Evolutionary conservation across 2,329 filamentous ascomycete genomes (phyloP).

Genomic region (Beauveria asiatica): DNA sequence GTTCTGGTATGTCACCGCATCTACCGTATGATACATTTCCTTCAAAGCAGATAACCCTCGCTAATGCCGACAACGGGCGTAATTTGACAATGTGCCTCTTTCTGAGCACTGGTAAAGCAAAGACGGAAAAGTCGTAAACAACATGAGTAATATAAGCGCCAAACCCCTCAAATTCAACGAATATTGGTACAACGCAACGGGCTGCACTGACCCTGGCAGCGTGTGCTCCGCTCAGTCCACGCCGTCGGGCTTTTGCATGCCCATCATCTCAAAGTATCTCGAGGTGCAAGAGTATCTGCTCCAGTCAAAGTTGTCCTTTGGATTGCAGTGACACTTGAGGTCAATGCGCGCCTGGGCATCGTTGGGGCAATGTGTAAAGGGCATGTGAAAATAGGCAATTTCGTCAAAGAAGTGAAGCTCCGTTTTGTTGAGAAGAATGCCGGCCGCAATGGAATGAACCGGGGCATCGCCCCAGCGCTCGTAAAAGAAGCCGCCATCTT

Average conservation of each 20-base stretch:
- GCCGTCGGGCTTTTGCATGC: constrained; percentile 78
- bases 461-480: constrained; percentile 98
- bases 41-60: not conserved
- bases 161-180: not conserved
- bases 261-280: constrained; percentile 76
- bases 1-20: not conserved
- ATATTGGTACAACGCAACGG: not conserved
- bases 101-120: not conserved
- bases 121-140: not conserved
- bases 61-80: not conserved
- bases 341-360: constrained; percentile 76
- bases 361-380: constrained; percentile 95
- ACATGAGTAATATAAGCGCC: not conserved
- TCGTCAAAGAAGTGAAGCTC: constrained; percentile 99
- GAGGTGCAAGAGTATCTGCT: constrained; percentile 93
- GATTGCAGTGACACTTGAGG: constrained; percentile 89
- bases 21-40: not conserved
- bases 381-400: constrained; percentile 95
- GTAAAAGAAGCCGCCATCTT: constrained; percentile 95
- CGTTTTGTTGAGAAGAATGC: constrained; percentile 79
- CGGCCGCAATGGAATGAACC: constrained; percentile 93
- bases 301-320: constrained; percentile 98
- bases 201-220: constrained; percentile 15
- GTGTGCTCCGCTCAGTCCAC: constrained; percentile 55
- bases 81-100: not conserved